phyloP scores from a whole-genome alignment of 202 grass and related monocot genomes.

The Carex sylvatica region DNA sequence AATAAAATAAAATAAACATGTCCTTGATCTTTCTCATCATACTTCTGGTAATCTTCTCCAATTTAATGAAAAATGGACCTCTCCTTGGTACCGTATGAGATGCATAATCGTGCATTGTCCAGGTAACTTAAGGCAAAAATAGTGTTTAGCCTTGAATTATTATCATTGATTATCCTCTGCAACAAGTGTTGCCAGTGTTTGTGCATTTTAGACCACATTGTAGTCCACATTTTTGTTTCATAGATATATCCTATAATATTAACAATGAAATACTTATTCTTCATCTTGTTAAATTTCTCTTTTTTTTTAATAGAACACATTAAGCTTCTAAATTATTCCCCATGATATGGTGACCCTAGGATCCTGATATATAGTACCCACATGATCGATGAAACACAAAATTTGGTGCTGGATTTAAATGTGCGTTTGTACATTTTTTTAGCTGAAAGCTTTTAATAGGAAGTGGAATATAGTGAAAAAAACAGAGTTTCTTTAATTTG shows the following conservation, averaged over 20 bases:
- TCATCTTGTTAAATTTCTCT: not conserved
- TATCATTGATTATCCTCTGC: too few species aligned
- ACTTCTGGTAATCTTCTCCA: not conserved
- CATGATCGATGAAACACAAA: not conserved
- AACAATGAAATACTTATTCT: not conserved
- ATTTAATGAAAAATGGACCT: not conserved
- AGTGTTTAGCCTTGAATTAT: not conserved
- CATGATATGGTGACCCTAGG: not conserved
- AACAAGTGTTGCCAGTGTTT: too few species aligned
- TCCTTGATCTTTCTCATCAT: not conserved
- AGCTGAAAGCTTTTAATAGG: not conserved
- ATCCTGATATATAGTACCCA: not conserved
- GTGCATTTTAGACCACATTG: not conserved
- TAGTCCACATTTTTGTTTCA: not conserved
- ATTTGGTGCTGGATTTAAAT: slow-evolving; percentile 8
- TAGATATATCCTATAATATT: not conserved
- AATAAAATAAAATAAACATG: not conserved
- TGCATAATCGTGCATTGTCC: not conserved
- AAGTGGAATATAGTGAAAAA: not conserved
- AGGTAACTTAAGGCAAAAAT: not conserved
- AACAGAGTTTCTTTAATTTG: not conserved
- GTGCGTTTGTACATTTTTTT: not conserved
- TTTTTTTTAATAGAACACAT: not conserved
- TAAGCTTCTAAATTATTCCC: not conserved
- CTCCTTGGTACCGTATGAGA: not conserved